phyloP scores from a whole-genome alignment of 1,284 basidiomycete species.

The Peniophora sp. region DNA sequence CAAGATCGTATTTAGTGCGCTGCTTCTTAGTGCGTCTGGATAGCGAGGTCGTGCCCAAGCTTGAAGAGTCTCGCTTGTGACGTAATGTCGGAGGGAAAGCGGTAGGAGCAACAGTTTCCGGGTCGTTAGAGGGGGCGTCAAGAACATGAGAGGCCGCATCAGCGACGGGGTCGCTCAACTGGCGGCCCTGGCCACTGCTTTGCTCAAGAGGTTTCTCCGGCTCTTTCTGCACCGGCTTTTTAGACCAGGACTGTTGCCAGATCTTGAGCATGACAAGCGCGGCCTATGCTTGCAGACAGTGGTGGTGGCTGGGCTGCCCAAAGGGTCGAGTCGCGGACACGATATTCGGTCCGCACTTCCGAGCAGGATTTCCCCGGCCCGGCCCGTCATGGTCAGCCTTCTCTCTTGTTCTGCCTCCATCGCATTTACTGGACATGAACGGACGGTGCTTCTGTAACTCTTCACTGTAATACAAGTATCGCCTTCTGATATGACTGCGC shows the following conservation, averaged over 20 bases:
- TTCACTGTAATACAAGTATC: too few species aligned
- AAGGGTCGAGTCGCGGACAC: too few species aligned
- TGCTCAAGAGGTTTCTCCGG: constrained; percentile 5
- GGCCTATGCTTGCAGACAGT: not conserved
- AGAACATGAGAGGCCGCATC: not conserved
- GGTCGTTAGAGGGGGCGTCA: too few species aligned
- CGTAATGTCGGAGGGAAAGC: not conserved
- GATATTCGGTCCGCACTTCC: too few species aligned
- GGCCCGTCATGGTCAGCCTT: too few species aligned
- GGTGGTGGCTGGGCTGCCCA: not conserved
- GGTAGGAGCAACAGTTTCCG: not conserved
- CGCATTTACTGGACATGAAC: too few species aligned
- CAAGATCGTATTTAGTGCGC: constrained; percentile 8
- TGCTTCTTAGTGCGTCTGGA: too few species aligned
- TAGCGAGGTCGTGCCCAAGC: too few species aligned
- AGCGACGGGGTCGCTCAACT: constrained; percentile 12
- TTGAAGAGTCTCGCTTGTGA: not conserved
- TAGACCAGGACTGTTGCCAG: constrained; percentile 43
- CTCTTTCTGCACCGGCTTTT: constrained; percentile 20
- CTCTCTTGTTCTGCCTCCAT: too few species aligned
- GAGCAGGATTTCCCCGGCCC: too few species aligned
- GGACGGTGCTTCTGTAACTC: too few species aligned
- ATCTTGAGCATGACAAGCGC: constrained; percentile 37
- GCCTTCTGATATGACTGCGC: constrained; percentile 1
- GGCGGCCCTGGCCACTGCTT: constrained; percentile 19